Conservation (phyloP, 2,329 filamentous ascomycete species). For the Fusarium sp. region DNA sequence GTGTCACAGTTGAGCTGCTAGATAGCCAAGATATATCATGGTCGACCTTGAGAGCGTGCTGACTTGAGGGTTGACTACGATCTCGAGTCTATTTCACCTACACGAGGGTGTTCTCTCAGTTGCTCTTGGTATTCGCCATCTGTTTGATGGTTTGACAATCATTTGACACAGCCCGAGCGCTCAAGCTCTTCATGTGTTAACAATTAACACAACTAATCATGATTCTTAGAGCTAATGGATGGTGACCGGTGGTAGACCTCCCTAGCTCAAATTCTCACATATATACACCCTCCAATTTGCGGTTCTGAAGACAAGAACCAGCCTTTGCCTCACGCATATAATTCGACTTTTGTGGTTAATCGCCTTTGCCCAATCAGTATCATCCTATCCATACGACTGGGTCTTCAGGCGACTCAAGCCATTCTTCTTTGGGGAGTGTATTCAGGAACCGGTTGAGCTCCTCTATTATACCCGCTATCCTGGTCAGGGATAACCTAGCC, state of each 20-base stretch:
- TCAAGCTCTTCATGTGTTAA: background rate
- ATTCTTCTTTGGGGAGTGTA: slow-evolving; percentile 25
- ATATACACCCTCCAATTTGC: background rate
- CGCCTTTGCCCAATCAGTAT: background rate
- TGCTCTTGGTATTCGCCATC: background rate
- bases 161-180: background rate
- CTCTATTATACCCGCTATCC: slow-evolving; percentile 6
- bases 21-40: background rate
- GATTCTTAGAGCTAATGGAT: background rate
- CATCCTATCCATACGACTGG: background rate
- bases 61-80: background rate
- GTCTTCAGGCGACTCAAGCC: slow-evolving; percentile 23
- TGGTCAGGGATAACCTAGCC: slow-evolving; percentile 13
- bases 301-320: background rate
- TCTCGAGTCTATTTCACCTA: background rate
- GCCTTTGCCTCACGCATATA: background rate
- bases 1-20: rapidly evolving
- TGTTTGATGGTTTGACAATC: background rate
- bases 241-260: background rate
- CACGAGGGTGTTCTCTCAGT: background rate
- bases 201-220: background rate
- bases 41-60: background rate
- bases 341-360: background rate
- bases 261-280: background rate
- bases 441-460: slow-evolving; percentile 25